Evolutionary conservation across 352 stramenopile species (phyloP), one percentile per base, ranked within the genome.

Genomic region (Phytophthora cajani): DNA sequence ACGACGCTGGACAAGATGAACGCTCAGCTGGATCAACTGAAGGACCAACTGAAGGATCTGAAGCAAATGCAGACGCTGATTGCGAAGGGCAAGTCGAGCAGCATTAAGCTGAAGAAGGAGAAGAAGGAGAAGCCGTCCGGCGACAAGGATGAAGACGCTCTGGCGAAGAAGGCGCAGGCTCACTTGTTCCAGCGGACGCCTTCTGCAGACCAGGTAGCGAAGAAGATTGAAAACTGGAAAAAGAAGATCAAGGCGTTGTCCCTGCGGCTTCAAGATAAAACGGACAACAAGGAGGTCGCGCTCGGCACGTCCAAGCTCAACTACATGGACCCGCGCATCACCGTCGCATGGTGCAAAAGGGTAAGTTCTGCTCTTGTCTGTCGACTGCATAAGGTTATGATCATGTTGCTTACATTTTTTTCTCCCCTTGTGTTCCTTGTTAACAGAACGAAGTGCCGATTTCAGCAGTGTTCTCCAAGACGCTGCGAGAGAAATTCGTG

Each of bases 321-420:
- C 77, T 99, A 99, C 80, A 99, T 99, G 97, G 98, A 99, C 81
- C 98, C 98, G 21, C 93, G 98, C 62, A 99, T 99, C 75, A 98
- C 96, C 19, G 98, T 99, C 52, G 98, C 98, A 44, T 99, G 97
- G 97, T 99, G 97, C 87, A 99, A 99, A 80, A 84, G 97, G 64
- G 75, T 98, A 95, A 51, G 98, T 98, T 46, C 73, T 94, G 60
- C 87, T 68, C 38, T 80, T 96, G 25, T 97, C 0, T 50, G 97
- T 78, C 81, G 44, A 12, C 14, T 47, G 11, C 25, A 38, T 54
- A n/a, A 6, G 27, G 23, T 27, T 71, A 16, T 53, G 25, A 9
- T 17, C 62, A 21, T 50, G 40, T 69, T 23, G 19, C 21, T 70
- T 32, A 67, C 44, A 11, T 33, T 53, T 27, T 27, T 55, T 58